Evolutionary conservation across 371 early-diverging fungal genomes (phyloP), one percentile per base, ranked within the genome.

Genomic region (Rhizoclosmatium hyalinum): DNA sequence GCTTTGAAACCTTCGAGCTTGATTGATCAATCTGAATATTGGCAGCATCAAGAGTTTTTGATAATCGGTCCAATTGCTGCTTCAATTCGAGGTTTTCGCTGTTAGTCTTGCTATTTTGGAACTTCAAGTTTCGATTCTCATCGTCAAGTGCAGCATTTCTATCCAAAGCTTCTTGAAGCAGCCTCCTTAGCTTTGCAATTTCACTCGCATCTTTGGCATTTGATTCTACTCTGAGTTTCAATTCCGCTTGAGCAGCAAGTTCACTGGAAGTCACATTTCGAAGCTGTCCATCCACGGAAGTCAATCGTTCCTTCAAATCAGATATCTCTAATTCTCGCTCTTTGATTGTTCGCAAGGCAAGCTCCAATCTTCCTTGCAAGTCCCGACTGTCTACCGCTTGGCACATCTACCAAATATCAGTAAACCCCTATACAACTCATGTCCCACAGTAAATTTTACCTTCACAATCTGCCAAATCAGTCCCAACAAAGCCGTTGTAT

Each of bases 381-480:
- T 70, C 70, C n/a, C 19, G 58, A 56, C 47, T 70, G 58, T 70
- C 46, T 5, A 58, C 60, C 2, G 70, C 58, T 55, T 70, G 70
- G 60, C 70, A 70, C 56, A 70, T 70, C 70, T 70, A 56, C 3
- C 1, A 67, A 60, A 50, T 50, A 50, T 12, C 6, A 50, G 17
- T 50, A 50, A 32, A 32, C 32, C 32, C 32, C 32, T 32, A 1
- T 32, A 32, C 32, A 32, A 32, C 32, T 32, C 32, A 32, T 32
- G 55, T 19, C 17, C 19, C 55, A 19, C 55, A 19, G n/a, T 61
- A 17, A 24, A 61, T 17, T 39, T 21, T 58, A 58, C 70, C 55
- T 70, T 70, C 0, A 70, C 24, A 17, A 70, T 39, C 44, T 70
- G 70, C 70, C 70, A 70, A 14, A 70, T 56, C 12, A 70, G 8